Conservation (phyloP, 495 filamentous ascomycete species). For the Hypoxylon intermedium region DNA sequence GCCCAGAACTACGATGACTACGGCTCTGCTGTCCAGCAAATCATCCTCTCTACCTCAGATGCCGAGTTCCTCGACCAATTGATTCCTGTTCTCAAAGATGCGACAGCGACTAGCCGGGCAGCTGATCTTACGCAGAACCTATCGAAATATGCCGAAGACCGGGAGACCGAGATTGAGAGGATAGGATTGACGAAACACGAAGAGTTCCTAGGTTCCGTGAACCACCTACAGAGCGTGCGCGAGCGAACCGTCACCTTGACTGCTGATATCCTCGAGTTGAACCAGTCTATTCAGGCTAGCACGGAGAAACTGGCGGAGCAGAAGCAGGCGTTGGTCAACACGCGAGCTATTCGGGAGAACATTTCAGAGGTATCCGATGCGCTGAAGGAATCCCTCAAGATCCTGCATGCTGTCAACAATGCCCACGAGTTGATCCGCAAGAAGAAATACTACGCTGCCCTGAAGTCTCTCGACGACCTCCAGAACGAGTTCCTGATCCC, state of each 20-base stretch:
- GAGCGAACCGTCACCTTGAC: constrained; percentile 88
- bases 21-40: constrained; percentile 68
- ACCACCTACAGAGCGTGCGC: constrained; percentile 86
- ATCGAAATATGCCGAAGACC: constrained; percentile 78
- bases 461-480: constrained; percentile 92
- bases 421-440: constrained; percentile 87
- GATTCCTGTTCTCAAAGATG: constrained; percentile 90
- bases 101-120: constrained; percentile 75
- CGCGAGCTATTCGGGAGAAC: constrained; percentile 89
- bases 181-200: constrained; percentile 97
- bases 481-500: constrained; percentile 87
- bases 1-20: constrained; percentile 62
- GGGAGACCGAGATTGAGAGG: constrained; percentile 89
- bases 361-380: constrained; percentile 92
- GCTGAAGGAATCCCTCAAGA: constrained; percentile 88
- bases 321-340: constrained; percentile 92
- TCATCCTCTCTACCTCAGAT: constrained; percentile 89
- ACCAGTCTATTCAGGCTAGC: constrained; percentile 92
- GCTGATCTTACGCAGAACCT: constrained; percentile 78
- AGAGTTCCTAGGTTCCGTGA: constrained; percentile 91
- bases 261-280: constrained; percentile 88
- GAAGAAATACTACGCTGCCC: constrained; percentile 93
- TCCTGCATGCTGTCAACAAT: constrained; percentile 90
- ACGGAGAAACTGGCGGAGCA: constrained; percentile 94
- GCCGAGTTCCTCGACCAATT: constrained; percentile 94